Evolutionary conservation across 108 stramenopile species (phyloP).

Genomic region (Schizochytrium sp.): DNA sequence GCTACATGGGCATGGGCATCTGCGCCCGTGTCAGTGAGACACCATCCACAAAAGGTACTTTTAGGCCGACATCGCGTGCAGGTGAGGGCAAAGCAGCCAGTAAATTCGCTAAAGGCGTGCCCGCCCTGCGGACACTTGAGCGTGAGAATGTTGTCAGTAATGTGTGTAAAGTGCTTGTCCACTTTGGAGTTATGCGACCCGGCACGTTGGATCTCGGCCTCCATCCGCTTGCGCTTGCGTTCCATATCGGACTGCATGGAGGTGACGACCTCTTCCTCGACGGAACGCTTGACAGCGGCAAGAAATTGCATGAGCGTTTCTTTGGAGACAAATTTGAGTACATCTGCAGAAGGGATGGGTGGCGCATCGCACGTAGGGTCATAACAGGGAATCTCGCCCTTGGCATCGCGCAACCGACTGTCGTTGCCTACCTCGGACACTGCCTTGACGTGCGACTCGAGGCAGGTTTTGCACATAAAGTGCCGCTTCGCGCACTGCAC

Average conservation of each 20-base stretch:
- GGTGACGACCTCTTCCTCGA: background rate
- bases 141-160: background rate
- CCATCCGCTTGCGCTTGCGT: background rate
- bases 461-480: background rate
- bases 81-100: background rate
- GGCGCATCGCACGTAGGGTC: background rate
- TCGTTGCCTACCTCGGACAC: background rate
- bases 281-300: background rate
- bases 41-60: slow-evolving; percentile 1
- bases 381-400: background rate
- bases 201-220: background rate
- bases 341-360: background rate
- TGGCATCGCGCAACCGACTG: background rate
- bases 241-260: background rate
- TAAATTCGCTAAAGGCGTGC: background rate
- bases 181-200: background rate
- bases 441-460: background rate
- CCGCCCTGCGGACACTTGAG: background rate
- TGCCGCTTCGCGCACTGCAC: background rate
- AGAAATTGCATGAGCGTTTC: background rate
- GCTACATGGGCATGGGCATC: slow-evolving; percentile 9
- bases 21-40: background rate
- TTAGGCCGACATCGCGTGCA: background rate
- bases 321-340: background rate
- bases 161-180: background rate